Percentiles rank a stretch among this genome's conserved stretches.
Conservation (phyloP, 73 alveolate genomes). For the Paramecium biaurelia region DNA sequence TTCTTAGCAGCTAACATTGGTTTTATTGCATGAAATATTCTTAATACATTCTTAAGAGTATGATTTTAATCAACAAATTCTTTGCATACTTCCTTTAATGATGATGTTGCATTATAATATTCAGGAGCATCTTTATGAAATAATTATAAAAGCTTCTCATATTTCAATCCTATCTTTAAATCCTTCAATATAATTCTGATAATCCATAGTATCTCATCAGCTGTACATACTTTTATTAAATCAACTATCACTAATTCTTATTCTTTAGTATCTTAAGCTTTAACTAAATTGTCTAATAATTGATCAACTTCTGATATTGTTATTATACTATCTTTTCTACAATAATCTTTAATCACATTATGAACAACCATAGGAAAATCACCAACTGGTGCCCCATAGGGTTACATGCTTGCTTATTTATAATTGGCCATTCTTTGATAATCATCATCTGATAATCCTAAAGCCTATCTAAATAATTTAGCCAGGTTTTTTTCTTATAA, state of each 20-base stretch:
- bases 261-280: conserved; percentile 77
- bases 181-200: conserved; percentile 89
- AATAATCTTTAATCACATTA: conserved; percentile 75
- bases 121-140: conserved; percentile 93
- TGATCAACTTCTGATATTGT: conserved; percentile 84
- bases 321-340: conserved; percentile 69
- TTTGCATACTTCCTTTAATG: conserved; percentile 85
- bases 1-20: conserved; percentile 94
- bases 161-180: conserved; percentile 85
- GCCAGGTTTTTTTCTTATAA: conserved; percentile 86
- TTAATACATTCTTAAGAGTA: conserved; percentile 75
- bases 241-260: conserved; percentile 76
- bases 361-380: conserved; percentile 90
- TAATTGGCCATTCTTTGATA: conserved; percentile 86
- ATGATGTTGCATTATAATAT: conserved; percentile 87
- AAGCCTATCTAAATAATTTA: conserved; percentile 81
- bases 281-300: conserved; percentile 79
- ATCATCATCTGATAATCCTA: conserved; percentile 88
- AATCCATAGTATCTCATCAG: conserved; percentile 93
- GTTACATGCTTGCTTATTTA: conserved; percentile 90
- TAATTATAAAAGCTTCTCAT: conserved; percentile 84
- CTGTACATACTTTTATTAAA: conserved; percentile 75
- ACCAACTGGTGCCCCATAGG: conserved; percentile 90
- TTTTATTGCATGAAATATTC: conserved; percentile 91
- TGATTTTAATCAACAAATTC: conserved; percentile 82